phyloP scores from a whole-genome alignment of 257 asterid genomes.

The Nemophila menziesii region DNA sequence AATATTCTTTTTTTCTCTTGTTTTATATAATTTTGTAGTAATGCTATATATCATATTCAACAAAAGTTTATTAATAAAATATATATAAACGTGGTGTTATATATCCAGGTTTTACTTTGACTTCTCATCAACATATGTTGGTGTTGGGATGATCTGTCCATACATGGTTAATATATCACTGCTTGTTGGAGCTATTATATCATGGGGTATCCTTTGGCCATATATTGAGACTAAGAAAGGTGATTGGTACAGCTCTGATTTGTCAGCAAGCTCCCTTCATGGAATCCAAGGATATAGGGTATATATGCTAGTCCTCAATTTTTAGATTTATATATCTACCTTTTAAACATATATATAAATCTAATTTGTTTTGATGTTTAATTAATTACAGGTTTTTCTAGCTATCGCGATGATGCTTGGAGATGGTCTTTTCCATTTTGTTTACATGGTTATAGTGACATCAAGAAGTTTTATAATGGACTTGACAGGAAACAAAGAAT shows the following conservation, averaged over 20 bases:
- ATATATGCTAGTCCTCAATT: too few relatives aligned
- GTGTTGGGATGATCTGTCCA: slow-evolving; percentile 76
- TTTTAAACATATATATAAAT: too few relatives aligned
- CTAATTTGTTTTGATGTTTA: background rate
- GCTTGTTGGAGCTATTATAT: slow-evolving; percentile 43
- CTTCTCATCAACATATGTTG: slow-evolving; percentile 59
- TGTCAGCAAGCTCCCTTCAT: slow-evolving; percentile 29
- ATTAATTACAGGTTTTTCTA: slow-evolving; percentile 48
- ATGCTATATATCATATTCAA: background rate
- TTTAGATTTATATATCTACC: too few relatives aligned
- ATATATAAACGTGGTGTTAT: too few relatives aligned
- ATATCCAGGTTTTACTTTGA: slow-evolving; percentile 44
- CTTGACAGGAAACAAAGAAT: background rate
- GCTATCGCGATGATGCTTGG: slow-evolving; percentile 70
- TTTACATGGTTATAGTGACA: slow-evolving; percentile 32
- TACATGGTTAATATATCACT: slow-evolving; percentile 52
- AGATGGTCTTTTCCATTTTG: slow-evolving; percentile 60
- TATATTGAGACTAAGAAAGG: slow-evolving; percentile 39
- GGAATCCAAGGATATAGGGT: slow-evolving; percentile 65
- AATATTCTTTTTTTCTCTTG: background rate
- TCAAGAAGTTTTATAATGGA: slow-evolving; percentile 12
- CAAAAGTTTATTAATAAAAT: background rate
- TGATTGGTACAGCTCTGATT: slow-evolving; percentile 32
- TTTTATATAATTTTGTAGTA: background rate
- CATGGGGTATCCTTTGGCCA: slow-evolving; percentile 72